Base-by-base conservation (phyloP, 495 filamentous ascomycete species). In the Podospora pseudocomata region DNA sequence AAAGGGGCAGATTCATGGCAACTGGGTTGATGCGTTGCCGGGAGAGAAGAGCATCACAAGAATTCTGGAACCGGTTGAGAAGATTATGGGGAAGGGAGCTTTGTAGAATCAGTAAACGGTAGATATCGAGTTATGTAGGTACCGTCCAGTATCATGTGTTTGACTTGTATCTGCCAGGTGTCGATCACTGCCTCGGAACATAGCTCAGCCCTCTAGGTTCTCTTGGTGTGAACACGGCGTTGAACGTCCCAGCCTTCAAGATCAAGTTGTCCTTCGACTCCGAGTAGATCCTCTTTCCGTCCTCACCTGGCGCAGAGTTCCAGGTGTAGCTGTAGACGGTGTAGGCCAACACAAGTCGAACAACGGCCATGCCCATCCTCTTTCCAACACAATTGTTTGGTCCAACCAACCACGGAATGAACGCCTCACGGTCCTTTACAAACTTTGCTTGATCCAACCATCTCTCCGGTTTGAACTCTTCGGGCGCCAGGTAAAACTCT, bases 391-490 rank as follows among this genome's bases (percentile, higher is more conserved):
- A 79, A 23, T 67, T 76, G 56, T 69, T 67, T 1, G 74, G 70
- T 1, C 77, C 81, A 4, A 71, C 26, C 3, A 77, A 79, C 69
- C 88, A 89, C 0, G 87, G 87, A 3, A 76, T 70, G 61, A 84
- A 89, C 0, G 82, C 85, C 7, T 71, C 72, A 61, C 77, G 82
- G 55, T 85, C 74, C 4, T 69, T 74, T 56, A 82, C 74, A 59
- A 86, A 73, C 30, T 86, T 82, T 0, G 76, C 74, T 54, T 70
- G 71, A 1, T 73, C 73, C 65, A 71, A 78, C 84, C 85, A 88
- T 30, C 88, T 78, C 70, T 87, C 86, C 0, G 86, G 86, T 34
- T 86, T 65, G 18, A 64, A 61, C 3, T 67, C 53, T 9, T 67
- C 58, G 27, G 65, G 63, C 34, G 5, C 58, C 32, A 39, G 3